Evolutionary conservation across 371 early-diverging fungal genomes (phyloP).

Genomic region (Apophysomyces ossiformis): DNA sequence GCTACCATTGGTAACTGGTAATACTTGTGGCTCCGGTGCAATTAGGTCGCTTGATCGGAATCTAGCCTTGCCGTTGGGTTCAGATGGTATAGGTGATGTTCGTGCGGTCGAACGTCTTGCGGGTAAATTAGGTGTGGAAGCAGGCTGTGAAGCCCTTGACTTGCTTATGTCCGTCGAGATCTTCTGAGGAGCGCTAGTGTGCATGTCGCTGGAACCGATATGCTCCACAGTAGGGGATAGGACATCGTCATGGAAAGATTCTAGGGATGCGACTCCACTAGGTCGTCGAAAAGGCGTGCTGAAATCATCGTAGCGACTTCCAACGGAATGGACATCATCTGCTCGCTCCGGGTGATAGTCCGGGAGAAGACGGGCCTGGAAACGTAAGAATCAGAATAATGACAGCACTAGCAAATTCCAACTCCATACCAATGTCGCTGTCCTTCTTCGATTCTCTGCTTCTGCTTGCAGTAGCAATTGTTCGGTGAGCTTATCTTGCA

Average conservation of each 20-base stretch:
- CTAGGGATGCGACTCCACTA: not conserved
- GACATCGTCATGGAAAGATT: not conserved
- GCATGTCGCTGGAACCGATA: not conserved
- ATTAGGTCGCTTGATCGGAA: not conserved
- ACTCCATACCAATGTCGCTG: not conserved
- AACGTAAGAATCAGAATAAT: not conserved
- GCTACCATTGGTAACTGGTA: not conserved
- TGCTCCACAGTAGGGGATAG: not conserved
- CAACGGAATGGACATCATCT: not conserved
- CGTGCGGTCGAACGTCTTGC: not conserved
- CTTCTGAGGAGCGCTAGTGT: not conserved
- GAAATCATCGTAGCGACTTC: not conserved
- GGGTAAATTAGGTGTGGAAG: not conserved
- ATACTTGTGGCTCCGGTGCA: not conserved
- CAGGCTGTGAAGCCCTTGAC: not conserved
- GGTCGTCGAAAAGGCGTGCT: not conserved
- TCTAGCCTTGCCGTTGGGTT: not conserved
- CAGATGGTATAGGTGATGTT: conserved; percentile 3
- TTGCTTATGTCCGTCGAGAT: not conserved
- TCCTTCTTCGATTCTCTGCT: not conserved
- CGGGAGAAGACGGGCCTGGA: not conserved
- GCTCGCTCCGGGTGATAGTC: not conserved
- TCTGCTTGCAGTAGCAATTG: conserved; percentile 14
- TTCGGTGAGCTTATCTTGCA: conserved; percentile 15
- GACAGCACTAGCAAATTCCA: not conserved